Percentiles rank a stretch among this genome's conserved stretches.
Conservation (phyloP, 192 early-diverging fungal species). For the Coemansia sp. region DNA sequence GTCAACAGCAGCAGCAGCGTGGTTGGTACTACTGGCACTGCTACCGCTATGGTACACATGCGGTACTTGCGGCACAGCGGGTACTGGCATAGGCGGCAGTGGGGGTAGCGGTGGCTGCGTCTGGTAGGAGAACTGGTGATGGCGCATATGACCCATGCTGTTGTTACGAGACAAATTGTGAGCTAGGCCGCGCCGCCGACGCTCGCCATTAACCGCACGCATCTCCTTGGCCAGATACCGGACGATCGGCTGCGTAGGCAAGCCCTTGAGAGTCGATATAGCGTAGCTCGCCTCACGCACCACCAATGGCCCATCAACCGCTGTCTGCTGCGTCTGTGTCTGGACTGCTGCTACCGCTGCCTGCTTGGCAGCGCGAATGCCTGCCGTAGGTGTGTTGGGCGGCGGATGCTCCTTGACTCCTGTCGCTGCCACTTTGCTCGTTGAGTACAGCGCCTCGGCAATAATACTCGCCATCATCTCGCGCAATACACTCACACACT, state of each 20-base stretch:
- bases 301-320: background rate
- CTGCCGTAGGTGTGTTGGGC: constrained; percentile 19
- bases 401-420: constrained; percentile 23
- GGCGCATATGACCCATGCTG: constrained; percentile 41
- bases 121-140: constrained; percentile 29
- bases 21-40: constrained; percentile 9
- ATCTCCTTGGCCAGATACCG: constrained; percentile 48
- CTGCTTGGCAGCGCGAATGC: constrained; percentile 7
- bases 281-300: constrained; percentile 25
- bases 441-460: constrained; percentile 47
- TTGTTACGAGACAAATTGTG: constrained; percentile 46
- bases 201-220: constrained; percentile 31
- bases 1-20: background rate
- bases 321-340: constrained; percentile 7
- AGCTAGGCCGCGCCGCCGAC: constrained; percentile 36
- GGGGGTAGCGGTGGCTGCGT: constrained; percentile 46
- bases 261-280: constrained; percentile 49
- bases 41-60: background rate
- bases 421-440: constrained; percentile 23
- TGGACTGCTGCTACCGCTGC: background rate
- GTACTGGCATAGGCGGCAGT: constrained; percentile 17
- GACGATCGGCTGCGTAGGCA: constrained; percentile 52
- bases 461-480: constrained; percentile 49
- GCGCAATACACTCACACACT: constrained; percentile 25
- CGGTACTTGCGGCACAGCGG: background rate